phyloP scores from a whole-genome alignment of 2,329 filamentous ascomycete genomes.

The Akanthomyces dipterigenus region DNA sequence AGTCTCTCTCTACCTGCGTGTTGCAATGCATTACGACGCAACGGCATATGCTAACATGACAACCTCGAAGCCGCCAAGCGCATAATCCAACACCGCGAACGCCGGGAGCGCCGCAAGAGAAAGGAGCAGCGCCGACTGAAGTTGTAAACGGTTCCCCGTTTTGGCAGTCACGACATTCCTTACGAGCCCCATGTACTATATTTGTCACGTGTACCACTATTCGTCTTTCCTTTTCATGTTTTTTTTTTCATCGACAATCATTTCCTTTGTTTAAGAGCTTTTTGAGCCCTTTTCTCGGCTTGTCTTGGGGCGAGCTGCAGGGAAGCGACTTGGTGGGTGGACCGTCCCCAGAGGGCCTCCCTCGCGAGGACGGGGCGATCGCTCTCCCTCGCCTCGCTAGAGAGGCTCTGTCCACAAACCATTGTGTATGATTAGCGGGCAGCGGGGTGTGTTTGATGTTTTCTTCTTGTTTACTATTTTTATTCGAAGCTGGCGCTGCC shows the following conservation, averaged over 20 bases:
- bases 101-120: constrained; percentile 30
- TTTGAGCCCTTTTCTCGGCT: not conserved
- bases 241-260: not conserved
- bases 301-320: not conserved
- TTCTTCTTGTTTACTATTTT: constrained; percentile 8
- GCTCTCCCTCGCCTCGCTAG: not conserved
- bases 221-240: not conserved
- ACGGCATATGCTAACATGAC: constrained; percentile 15
- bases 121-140: constrained; percentile 32
- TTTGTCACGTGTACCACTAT: constrained; percentile 11
- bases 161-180: constrained; percentile 12
- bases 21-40: not conserved
- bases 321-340: not conserved
- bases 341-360: not conserved
- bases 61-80: constrained; percentile 26
- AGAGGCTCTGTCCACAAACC: not conserved
- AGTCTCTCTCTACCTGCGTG: constrained; percentile 21
- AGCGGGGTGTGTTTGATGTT: not conserved
- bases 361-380: constrained; percentile 1
- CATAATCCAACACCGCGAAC: constrained; percentile 29
- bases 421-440: not conserved
- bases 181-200: constrained; percentile 14
- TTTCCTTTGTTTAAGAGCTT: not conserved
- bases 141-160: constrained; percentile 20
- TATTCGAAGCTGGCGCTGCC: not conserved